Evolutionary conservation across 345 rosid species (phyloP), one percentile per base, ranked within the genome.

Genomic region (Combretum micranthum): DNA sequence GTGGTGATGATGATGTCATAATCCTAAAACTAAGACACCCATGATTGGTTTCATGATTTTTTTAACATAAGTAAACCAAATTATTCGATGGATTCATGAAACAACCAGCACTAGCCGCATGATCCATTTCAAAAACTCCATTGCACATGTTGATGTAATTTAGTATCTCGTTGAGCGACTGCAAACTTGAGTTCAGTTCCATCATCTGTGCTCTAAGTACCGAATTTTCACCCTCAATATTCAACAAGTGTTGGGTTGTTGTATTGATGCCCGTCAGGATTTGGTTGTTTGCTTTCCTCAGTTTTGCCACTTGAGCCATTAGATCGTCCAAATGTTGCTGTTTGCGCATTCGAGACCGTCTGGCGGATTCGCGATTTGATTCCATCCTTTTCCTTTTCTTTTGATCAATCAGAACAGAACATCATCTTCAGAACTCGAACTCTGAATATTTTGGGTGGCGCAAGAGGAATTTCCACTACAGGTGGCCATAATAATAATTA

Each of bases 341-440:
- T 62, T 93, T 93, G 57, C 92, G 77, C 88, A 85, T 72, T 71
- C 99, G 76, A 7, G 97, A 93, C 50, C 97, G 77, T 44, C 90
- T 75, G 0, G 99, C 99, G 15, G 99, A 87, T 66, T 85, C 97
- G 9, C 99, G 59, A 53, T 93, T 93, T 7, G 99, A 90, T 10
- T 73, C 55, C 96, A 82, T 93, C 71, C 99, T 82, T 64, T 82
- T 90, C 45, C 96, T 80, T 62, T 93, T 93, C 54, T 86, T 78
- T 52, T 79, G 80, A 54, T 85, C 83, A 79, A 77, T 79, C 68
- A 68, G 1, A 0, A 69, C 57, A 59, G 74, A 51, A 78, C 16
- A 51, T 80, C 76, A 22, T 77, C 89, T 54, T 85, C 89, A 3
- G 88, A 82, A 13, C 80, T 69, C 0, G 83, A 80, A 80, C 73